Evolutionary conservation across 2,329 filamentous ascomycete genomes (phyloP).

Genomic region (Penicillium nordicum): DNA sequence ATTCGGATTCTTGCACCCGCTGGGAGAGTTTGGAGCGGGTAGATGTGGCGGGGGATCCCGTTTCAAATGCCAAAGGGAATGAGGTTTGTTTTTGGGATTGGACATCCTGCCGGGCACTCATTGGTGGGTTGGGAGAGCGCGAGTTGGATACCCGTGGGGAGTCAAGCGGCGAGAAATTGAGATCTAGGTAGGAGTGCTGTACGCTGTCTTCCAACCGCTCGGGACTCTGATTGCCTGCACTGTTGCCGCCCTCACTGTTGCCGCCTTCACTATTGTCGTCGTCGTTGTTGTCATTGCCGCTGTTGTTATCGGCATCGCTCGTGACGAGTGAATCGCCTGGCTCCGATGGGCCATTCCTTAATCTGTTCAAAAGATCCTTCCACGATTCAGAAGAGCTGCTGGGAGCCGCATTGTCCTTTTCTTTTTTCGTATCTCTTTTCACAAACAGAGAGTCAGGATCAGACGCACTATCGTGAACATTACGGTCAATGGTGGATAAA

Average conservation of each 20-base stretch:
- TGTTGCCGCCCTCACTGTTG: not conserved
- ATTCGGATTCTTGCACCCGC: not conserved
- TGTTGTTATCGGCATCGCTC: not conserved
- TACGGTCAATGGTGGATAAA: slow-evolving; percentile 11
- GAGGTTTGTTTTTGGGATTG: slow-evolving; percentile 1
- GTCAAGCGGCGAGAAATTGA: slow-evolving; percentile 6
- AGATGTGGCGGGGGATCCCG: slow-evolving; percentile 7
- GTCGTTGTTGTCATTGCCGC: not conserved
- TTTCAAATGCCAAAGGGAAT: not conserved
- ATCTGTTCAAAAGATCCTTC: not conserved
- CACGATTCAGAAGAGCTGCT: slow-evolving; percentile 1
- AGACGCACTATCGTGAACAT: not conserved
- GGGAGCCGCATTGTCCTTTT: not conserved
- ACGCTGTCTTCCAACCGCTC: slow-evolving; percentile 13
- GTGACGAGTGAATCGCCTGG: not conserved
- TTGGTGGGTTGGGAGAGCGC: slow-evolving; percentile 10
- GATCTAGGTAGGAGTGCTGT: slow-evolving; percentile 15
- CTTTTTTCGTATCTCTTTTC: not conserved
- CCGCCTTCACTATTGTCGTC: not conserved
- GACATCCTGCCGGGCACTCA: slow-evolving; percentile 12
- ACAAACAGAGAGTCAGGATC: not conserved
- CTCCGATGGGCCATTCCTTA: not conserved
- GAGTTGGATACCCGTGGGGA: slow-evolving; percentile 10
- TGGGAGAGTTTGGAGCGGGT: slow-evolving; percentile 12
- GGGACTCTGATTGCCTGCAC: not conserved